phyloP scores from a whole-genome alignment of 306 rosid genomes.

The Dalbergia cultrata region DNA sequence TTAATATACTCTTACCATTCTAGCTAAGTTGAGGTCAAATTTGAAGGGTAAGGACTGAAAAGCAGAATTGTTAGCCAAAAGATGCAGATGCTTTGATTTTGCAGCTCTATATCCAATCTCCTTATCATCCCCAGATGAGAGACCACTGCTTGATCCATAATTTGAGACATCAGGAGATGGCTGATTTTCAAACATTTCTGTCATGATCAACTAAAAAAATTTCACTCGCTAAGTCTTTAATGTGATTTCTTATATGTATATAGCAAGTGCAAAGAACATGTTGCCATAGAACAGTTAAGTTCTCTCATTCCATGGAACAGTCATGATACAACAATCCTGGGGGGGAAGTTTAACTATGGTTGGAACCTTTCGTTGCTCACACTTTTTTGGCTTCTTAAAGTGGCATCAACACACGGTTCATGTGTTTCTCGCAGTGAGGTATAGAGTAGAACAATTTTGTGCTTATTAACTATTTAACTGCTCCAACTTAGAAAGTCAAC shows the following conservation, averaged over 20 bases:
- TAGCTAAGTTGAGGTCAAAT: conserved; percentile 55
- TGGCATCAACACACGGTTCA: conserved; percentile 61
- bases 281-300: conserved; percentile 36
- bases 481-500: conserved; percentile 47
- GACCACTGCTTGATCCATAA: conserved; percentile 56
- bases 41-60: conserved; percentile 35
- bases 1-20: conserved; percentile 59
- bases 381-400: conserved; percentile 40
- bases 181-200: conserved; percentile 56
- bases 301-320: conserved; percentile 38
- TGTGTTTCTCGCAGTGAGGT: conserved; percentile 53
- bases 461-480: conserved; percentile 52
- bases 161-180: conserved; percentile 52
- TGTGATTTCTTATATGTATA: conserved; percentile 32
- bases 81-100: conserved; percentile 41
- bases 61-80: conserved; percentile 39
- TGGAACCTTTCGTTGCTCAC: conserved; percentile 53
- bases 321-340: conserved; percentile 43
- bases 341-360: conserved; percentile 48
- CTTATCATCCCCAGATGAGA: conserved; percentile 59
- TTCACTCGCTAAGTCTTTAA: conserved; percentile 29
- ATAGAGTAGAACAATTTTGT: conserved; percentile 45
- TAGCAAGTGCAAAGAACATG: conserved; percentile 51
- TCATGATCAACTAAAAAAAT: conserved; percentile 49
- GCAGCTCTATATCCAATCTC: conserved; percentile 54